Conservation (phyloP, 495 filamentous ascomycete species). For the Pyrenula aspistea region DNA sequence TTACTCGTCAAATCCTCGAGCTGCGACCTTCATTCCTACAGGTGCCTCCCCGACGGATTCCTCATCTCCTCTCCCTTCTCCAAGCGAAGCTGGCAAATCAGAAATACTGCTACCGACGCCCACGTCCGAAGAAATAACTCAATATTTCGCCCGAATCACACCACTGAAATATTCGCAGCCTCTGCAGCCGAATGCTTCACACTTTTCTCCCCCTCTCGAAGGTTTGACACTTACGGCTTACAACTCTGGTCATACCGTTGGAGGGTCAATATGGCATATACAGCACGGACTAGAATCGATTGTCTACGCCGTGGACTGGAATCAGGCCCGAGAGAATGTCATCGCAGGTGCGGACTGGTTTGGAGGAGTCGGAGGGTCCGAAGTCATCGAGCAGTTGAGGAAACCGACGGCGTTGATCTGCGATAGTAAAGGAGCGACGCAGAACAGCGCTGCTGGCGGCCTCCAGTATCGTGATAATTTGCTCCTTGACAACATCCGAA, state of each 20-base stretch:
- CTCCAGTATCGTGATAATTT: constrained; percentile 73
- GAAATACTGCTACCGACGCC: constrained; percentile 69
- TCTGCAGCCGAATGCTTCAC: constrained; percentile 73
- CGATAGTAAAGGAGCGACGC: constrained; percentile 69
- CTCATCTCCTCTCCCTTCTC: neutral
- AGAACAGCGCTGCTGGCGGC: constrained; percentile 54
- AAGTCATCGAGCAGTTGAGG: constrained; percentile 84
- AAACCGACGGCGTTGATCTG: constrained; percentile 91
- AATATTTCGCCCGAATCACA: constrained; percentile 86
- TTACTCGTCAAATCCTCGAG: constrained; percentile 79
- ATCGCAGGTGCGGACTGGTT: constrained; percentile 89
- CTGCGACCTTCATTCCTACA: constrained; percentile 65
- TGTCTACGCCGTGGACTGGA: constrained; percentile 97
- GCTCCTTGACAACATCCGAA: constrained; percentile 68
- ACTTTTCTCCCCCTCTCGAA: constrained; percentile 76
- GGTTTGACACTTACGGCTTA: constrained; percentile 96
- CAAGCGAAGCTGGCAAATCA: constrained; percentile 10
- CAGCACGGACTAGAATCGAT: constrained; percentile 95
- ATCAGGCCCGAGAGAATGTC: constrained; percentile 86
- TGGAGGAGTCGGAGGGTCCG: constrained; percentile 69
- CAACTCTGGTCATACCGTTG: constrained; percentile 89
- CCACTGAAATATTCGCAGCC: constrained; percentile 94
- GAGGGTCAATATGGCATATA: constrained; percentile 97
- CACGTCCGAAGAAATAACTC: constrained; percentile 74
- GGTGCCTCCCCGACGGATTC: constrained; percentile 25